Base-by-base conservation (phyloP, 148 eudicot species). In the Nepenthes mirabilis region DNA sequence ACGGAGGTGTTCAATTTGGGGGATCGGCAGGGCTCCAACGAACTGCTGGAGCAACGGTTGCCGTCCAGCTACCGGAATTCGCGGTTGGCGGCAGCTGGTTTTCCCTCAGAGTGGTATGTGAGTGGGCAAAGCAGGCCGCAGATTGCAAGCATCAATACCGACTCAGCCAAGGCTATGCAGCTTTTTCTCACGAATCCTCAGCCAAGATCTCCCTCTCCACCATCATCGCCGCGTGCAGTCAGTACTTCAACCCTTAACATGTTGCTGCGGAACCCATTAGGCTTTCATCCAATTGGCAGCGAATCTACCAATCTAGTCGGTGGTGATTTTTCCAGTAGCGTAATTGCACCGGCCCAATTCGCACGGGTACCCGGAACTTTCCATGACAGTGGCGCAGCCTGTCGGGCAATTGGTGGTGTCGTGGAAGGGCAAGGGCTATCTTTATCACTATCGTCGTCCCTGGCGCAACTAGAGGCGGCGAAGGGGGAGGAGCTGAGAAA, bases 131-230 rank as follows among this genome's bases (percentile, higher is more conserved):
- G n/a, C 52, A n/a, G n/a, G 52, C n/a, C 0, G 2, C 52, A 49
- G 14, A 49, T 49, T 49, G 3, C 52, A 12, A 11, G 3, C 6
- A 49, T 49, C 6, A 40, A 40, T 40, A 37, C 55, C 47, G 52
- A 33, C 7, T 32, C 83, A 32, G 83, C 83, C 2, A 82, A 86
- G 3, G 84, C 88, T 82, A 91, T 91, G 97, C 97, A 91, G 65
- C 87, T 85, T 59, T 91, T 91, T 47, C 58, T 85, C 14, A 79
- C 84, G 58, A 83, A 88, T 68, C 96, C 91, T n/a, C 76, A 36
- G 5, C 71, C 61, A 2, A 62, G 78, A 33, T 74, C 78, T 0
- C 75, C 75, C 1, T 70, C 79, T 1, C 75, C 76, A 1, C 66
- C 65, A 6, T 45, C 60, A 36, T 23, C 23, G 23, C 60, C 43